phyloP scores from a whole-genome alignment of 805 yeast genomes.

The Clavispora carvajalis region DNA sequence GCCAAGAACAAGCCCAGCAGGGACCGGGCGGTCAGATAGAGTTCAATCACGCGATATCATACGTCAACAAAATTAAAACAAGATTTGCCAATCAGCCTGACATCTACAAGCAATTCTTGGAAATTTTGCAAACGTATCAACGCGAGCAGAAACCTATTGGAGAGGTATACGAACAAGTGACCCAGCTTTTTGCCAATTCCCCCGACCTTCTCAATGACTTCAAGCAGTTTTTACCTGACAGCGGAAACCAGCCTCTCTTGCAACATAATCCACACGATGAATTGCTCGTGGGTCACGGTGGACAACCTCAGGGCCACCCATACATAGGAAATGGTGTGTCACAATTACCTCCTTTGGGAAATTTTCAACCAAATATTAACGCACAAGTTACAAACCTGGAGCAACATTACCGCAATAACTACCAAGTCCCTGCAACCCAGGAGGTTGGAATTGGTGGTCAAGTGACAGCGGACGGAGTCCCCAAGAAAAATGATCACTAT shows the following conservation, averaged over 20 bases:
- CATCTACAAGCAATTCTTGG: slow-evolving; percentile 89
- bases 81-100: slow-evolving; percentile 93
- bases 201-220: slow-evolving; percentile 94
- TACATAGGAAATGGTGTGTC: slow-evolving; percentile 18
- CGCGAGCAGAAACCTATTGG: slow-evolving; percentile 92
- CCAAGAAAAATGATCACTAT: slow-evolving; percentile 22
- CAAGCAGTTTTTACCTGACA: slow-evolving; percentile 91
- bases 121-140: slow-evolving; percentile 93
- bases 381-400: slow-evolving; percentile 25
- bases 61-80: slow-evolving; percentile 93
- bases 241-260: slow-evolving; percentile 37
- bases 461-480: slow-evolving; percentile 4
- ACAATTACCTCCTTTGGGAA: slow-evolving; percentile 85
- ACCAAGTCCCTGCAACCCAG: slow-evolving; percentile 6
- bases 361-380: slow-evolving; percentile 64
- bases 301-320: slow-evolving; percentile 17
- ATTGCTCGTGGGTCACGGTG: slow-evolving; percentile 15
- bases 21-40: slow-evolving; percentile 67
- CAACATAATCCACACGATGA: slow-evolving; percentile 21
- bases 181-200: slow-evolving; percentile 81
- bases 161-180: slow-evolving; percentile 92
- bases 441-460: slow-evolving; percentile 5
- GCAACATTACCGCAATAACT: slow-evolving; percentile 20
- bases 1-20: slow-evolving; percentile 14
- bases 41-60: slow-evolving; percentile 93